phyloP scores from a whole-genome alignment of 805 yeast species.

The Dipodascopsis uninucleata region DNA sequence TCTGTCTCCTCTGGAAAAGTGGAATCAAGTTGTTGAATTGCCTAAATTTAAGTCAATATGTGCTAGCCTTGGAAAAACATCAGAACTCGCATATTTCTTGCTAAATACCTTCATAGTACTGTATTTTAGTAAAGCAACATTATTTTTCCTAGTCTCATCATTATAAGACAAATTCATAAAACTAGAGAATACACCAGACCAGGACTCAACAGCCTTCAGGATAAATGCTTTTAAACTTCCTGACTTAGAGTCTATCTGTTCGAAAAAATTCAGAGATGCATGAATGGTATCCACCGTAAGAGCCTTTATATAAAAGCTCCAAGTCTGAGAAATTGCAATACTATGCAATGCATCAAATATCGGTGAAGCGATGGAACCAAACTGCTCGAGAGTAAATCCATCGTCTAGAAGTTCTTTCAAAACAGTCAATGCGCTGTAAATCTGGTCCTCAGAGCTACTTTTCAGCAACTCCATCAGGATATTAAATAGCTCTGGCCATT shows the following conservation, averaged over 20 bases:
- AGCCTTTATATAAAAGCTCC: conserved; percentile 17
- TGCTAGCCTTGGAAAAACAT: too few relatives aligned
- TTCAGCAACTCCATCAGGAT: conserved; percentile 40
- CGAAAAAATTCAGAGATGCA: conserved; percentile 20
- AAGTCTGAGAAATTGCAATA: conserved; percentile 6
- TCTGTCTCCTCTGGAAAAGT: conserved; percentile 18
- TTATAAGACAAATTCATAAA: conserved; percentile 1
- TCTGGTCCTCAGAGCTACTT: conserved; percentile 44
- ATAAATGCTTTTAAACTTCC: conserved; percentile 11
- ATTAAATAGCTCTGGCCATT: conserved; percentile 75
- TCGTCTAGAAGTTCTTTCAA: conserved; percentile 72
- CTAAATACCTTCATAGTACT: conserved; percentile 16
- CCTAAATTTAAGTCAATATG: conserved; percentile 1
- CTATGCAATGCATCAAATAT: conserved; percentile 18
- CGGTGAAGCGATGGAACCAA: conserved; percentile 51
- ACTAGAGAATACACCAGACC: conserved; percentile 15
- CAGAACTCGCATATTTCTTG: too few relatives aligned
- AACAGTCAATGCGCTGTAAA: conserved; percentile 19
- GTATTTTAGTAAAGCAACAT: conserved; percentile 9
- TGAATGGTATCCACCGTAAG: conserved; percentile 22
- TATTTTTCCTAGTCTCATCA: conserved; percentile 1
- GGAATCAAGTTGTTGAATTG: conserved; percentile 21
- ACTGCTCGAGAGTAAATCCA: conserved; percentile 78
- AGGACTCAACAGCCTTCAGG: conserved; percentile 10
- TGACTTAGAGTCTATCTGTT: conserved; percentile 14